Evolutionary conservation across 73 alveolate species (phyloP).

Genomic region (Paramecium sexaurelia): DNA sequence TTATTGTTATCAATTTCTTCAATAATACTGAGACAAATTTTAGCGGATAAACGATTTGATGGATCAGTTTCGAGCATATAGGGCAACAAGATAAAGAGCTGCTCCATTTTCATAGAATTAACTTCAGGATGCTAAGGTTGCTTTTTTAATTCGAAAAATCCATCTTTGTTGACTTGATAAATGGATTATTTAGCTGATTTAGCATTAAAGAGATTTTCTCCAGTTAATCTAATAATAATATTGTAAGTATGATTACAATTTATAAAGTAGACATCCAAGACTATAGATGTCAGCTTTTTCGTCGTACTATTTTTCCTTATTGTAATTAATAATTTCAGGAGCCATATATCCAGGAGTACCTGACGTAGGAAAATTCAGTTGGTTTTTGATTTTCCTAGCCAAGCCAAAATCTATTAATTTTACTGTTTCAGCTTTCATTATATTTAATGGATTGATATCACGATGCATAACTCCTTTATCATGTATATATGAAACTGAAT

Average conservation of each 20-base stretch:
- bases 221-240: constrained; percentile 8
- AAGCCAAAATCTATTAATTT: constrained; percentile 51
- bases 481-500: constrained; percentile 24
- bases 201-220: background rate
- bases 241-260: background rate
- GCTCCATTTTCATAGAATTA: constrained; percentile 20
- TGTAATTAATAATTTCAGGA: constrained; percentile 74
- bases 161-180: constrained; percentile 8
- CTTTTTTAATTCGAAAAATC: constrained; percentile 27
- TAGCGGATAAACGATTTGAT: constrained; percentile 39
- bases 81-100: background rate
- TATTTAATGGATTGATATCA: constrained; percentile 54
- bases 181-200: background rate
- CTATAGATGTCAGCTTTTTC: constrained; percentile 47
- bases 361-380: constrained; percentile 64
- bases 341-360: constrained; percentile 91
- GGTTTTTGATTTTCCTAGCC: constrained; percentile 20
- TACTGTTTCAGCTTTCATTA: constrained; percentile 28
- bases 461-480: constrained; percentile 55
- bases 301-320: constrained; percentile 42
- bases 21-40: background rate
- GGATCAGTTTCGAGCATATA: constrained; percentile 52
- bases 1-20: constrained; percentile 45
- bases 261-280: constrained; percentile 46
- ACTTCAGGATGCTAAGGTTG: constrained; percentile 30